Evolutionary conservation across 805 yeast species (phyloP).

Genomic region (Blastobotrys americana): DNA sequence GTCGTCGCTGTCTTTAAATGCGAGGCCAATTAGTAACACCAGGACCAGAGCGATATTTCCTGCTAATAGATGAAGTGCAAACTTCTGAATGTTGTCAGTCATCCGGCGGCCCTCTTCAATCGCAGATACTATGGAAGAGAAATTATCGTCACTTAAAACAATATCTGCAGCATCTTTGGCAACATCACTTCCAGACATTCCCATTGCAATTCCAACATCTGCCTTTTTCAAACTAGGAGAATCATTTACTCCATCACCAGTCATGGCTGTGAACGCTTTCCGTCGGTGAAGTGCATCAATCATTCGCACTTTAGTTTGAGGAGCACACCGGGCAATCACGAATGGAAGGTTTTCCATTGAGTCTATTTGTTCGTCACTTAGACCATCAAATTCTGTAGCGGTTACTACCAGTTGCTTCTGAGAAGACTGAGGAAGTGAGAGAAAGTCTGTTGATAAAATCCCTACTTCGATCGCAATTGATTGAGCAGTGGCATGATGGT

Average conservation of each 20-base stretch:
- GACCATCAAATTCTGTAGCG: constrained; percentile 60
- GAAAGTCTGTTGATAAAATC: constrained; percentile 55
- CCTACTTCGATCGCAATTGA: constrained; percentile 81
- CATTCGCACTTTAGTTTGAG: constrained; percentile 74
- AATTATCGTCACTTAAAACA: constrained; percentile 68
- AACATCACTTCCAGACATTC: constrained; percentile 72
- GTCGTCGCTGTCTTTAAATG: constrained; percentile 54
- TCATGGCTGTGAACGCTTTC: constrained; percentile 65
- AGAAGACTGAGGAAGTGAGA: constrained; percentile 45
- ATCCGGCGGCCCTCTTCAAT: constrained; percentile 76
- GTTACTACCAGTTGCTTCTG: constrained; percentile 67
- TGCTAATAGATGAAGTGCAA: constrained; percentile 64
- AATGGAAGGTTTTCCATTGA: constrained; percentile 58
- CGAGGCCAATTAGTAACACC: constrained; percentile 63
- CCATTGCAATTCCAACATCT: constrained; percentile 82
- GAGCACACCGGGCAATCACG: constrained; percentile 78
- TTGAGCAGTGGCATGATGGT: constrained; percentile 68
- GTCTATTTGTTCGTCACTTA: constrained; percentile 55
- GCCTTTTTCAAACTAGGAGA: constrained; percentile 71
- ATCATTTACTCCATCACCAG: constrained; percentile 80
- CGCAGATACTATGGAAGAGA: constrained; percentile 71
- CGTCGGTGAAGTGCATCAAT: constrained; percentile 67
- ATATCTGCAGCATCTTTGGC: constrained; percentile 81
- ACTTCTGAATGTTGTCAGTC: constrained; percentile 72
- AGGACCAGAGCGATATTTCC: constrained; percentile 68